Evolutionary conservation across 345 rosid genomes (phyloP).

Genomic region (Fremontodendron californicum): DNA sequence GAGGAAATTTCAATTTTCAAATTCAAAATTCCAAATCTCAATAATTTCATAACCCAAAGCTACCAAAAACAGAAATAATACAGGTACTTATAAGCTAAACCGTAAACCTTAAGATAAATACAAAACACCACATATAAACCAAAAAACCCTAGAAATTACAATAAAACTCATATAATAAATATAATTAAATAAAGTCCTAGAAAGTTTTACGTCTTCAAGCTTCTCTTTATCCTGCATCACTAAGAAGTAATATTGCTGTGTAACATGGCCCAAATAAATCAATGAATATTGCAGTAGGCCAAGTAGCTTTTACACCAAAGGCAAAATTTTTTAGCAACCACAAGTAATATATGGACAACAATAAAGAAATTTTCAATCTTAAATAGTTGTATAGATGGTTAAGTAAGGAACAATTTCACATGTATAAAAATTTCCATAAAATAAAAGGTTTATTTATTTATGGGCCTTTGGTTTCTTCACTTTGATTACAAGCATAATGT

Average conservation of each 20-base stretch:
- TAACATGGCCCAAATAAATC: background rate
- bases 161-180: background rate
- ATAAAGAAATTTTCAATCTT: background rate
- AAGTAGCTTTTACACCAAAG: background rate
- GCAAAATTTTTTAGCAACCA: background rate
- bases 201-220: background rate
- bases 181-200: background rate
- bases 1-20: background rate
- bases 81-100: background rate
- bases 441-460: background rate
- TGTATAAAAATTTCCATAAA: background rate
- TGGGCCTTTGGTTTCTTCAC: background rate
- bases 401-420: background rate
- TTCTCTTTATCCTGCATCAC: background rate
- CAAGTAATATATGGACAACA: background rate
- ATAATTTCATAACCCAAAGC: background rate
- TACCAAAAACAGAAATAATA: background rate
- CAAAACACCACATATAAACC: background rate
- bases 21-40: background rate
- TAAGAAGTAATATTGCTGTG: background rate
- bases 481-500: background rate
- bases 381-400: background rate
- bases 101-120: background rate
- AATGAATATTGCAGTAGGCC: background rate
- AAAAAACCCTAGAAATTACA: background rate